A percentile compares a stretch with the other conserved stretches of the same genome.
These are phyloP conservation scores for Phytophthora macrochlamydospora DNA, from an alignment of 352 stramenopile species.

Conservation along the genomic window DNA sequence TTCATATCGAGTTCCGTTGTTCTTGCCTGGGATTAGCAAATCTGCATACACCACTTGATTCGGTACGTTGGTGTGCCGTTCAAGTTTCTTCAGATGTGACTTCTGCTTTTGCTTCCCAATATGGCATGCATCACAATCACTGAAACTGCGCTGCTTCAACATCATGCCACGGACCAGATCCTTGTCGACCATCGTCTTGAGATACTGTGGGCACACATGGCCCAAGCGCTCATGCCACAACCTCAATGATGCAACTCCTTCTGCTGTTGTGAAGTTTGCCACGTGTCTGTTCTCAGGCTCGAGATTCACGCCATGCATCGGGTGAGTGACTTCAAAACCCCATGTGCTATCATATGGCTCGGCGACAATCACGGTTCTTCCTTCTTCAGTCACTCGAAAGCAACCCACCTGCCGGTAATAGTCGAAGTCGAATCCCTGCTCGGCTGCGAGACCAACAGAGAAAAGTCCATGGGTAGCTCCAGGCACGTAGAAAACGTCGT, in stretches of 20 bases:
- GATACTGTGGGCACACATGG: not conserved
- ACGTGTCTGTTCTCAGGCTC: not conserved
- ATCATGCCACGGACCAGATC: not conserved
- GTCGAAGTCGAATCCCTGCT: not conserved
- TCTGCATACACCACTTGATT: slow-evolving; percentile 4
- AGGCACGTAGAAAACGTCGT: not conserved
- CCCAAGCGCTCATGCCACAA: not conserved
- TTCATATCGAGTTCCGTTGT: slow-evolving; percentile 7
- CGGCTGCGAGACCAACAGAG: not conserved
- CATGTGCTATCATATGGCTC: not conserved
- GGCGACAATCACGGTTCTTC: not conserved
- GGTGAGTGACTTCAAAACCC: not conserved
- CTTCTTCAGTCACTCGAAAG: not conserved
- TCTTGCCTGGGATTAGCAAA: slow-evolving; percentile 10
- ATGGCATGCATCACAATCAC: not conserved
- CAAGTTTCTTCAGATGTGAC: slow-evolving; percentile 1
- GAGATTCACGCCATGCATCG: not conserved
- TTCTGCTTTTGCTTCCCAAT: slow-evolving; percentile 7
- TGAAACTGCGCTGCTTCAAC: not conserved
- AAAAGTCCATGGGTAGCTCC: not conserved
- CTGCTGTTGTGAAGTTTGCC: not conserved
- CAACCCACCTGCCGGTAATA: not conserved
- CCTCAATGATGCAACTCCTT: not conserved
- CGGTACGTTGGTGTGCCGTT: not conserved
- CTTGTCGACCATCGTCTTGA: not conserved